A percentile compares a stretch with the other conserved stretches of the same genome.
These are phyloP conservation scores for Boletus reticulatus DNA, from an alignment of 768 basidiomycete genomes.

Conservation along the genomic window DNA sequence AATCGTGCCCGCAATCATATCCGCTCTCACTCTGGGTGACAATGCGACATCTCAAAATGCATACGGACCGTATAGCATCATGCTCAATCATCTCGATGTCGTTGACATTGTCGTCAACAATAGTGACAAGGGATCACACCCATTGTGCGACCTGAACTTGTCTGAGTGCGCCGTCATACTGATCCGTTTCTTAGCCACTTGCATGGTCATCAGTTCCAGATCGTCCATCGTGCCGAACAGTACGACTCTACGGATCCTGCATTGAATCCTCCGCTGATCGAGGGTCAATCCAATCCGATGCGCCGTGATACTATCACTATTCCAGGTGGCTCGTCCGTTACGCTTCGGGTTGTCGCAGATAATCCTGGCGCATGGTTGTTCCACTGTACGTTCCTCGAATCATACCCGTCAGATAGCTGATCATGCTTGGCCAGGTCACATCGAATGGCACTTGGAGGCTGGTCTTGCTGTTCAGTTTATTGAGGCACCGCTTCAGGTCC, in stretches of 20 bases:
- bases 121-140: conserved; percentile 71
- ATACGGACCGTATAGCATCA: conserved; percentile 79
- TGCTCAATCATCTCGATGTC: conserved; percentile 72
- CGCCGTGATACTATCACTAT: conserved; percentile 86
- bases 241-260: conserved; percentile 70
- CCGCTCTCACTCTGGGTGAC: conserved; percentile 69
- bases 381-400: conserved; percentile 54
- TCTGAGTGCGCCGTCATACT: background rate
- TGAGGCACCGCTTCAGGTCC: conserved; percentile 73
- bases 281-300: conserved; percentile 83
- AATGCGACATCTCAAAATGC: conserved; percentile 65
- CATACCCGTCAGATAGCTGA: background rate
- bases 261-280: conserved; percentile 77
- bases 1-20: conserved; percentile 74
- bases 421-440: conserved; percentile 53
- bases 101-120: conserved; percentile 79
- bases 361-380: conserved; percentile 93
- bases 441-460: conserved; percentile 81
- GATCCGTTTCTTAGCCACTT: conserved; percentile 63
- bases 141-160: conserved; percentile 56
- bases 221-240: conserved; percentile 70
- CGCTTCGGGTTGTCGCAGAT: conserved; percentile 79
- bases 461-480: conserved; percentile 87
- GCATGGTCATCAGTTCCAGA: conserved; percentile 85
- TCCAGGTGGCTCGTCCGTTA: conserved; percentile 64